Evolutionary conservation across 1,284 basidiomycete genomes (phyloP), one percentile per base, ranked within the genome.

Genomic region (Wolfiporia cocos): DNA sequence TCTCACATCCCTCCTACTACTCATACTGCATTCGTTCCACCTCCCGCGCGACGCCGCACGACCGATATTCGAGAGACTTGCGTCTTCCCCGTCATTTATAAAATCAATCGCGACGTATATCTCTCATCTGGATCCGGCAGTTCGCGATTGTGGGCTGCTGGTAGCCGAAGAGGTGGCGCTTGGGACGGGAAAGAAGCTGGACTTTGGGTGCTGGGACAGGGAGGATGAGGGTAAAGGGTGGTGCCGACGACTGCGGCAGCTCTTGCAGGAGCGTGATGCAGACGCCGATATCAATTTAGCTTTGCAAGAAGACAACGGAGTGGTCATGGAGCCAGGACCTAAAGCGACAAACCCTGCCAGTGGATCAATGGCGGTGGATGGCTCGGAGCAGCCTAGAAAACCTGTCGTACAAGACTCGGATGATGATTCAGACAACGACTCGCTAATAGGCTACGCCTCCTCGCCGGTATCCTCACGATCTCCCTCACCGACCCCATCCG

Each of bases 81-180:
- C 78, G 2, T 56, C 73, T 32, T 83, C 80, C 1, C 65, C 80
- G 1, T 47, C 68, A 0, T 86, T 98, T 55, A 74, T 98, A 43
- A 69, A 73, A 17, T 81, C 82, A 4, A 74, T 97, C 22, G 78
- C 86, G 7, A 64, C 66, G 5, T 95, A 93, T 56, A 80, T 96
- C 32, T 72, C 71, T 0, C 92, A 96, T 54, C 66, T 86, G 3
- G 91, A 95, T 44, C 65, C 73, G 3, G 73, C 77, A 2, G 74
- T 96, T 11, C 81, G 94, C 2, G 73, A 85, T n/a, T 85, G 92
- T 50, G 95, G 95, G 2, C 96, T 98, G 93, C 74, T 98, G 10
- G 80, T 82, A 0, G 95, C 90, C 0, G 95, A 99, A 61, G 67
- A 86, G 38, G 72, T 87, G 11, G 85, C 87, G 1, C 61, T 67